Evolutionary conservation across 768 basidiomycete genomes (phyloP).

Genomic region (Kwoniella botswanensis): DNA sequence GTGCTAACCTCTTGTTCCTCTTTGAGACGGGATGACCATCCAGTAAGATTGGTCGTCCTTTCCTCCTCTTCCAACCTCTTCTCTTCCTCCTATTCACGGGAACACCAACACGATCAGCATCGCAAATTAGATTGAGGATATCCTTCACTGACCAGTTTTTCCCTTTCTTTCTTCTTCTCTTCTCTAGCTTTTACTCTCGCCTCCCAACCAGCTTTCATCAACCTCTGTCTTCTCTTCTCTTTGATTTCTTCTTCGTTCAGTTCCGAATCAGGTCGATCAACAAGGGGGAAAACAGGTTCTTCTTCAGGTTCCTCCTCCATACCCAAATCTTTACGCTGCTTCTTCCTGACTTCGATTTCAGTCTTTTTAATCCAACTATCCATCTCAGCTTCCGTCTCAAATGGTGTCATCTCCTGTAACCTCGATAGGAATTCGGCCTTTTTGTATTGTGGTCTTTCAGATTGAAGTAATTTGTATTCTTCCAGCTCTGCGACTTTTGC

Average conservation of each 20-base stretch:
- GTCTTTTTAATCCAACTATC: constrained; percentile 75
- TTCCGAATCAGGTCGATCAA: constrained; percentile 89
- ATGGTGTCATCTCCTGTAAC: constrained; percentile 62
- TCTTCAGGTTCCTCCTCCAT: constrained; percentile 73
- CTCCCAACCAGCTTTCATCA: constrained; percentile 92
- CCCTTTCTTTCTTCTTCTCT: constrained; percentile 85
- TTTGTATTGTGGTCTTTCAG: constrained; percentile 51
- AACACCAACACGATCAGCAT: background rate
- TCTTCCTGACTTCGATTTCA: constrained; percentile 74
- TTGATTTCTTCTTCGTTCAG: constrained; percentile 89
- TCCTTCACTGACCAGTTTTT: constrained; percentile 54
- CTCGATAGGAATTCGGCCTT: constrained; percentile 73
- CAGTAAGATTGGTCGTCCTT: constrained; percentile 70
- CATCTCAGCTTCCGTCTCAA: constrained; percentile 63
- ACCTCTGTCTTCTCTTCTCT: constrained; percentile 90
- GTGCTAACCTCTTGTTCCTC: constrained; percentile 76
- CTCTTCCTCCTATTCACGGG: constrained; percentile 16
- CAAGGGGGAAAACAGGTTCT: constrained; percentile 78
- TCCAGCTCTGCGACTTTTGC: constrained; percentile 62
- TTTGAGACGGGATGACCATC: constrained; percentile 76
- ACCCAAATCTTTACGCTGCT: constrained; percentile 78
- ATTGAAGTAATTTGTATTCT: constrained; percentile 60
- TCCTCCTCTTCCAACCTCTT: constrained; percentile 70
- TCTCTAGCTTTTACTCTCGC: constrained; percentile 79
- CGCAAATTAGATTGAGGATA: background rate